Percentiles rank a stretch among this genome's conserved stretches.
Evolutionary conservation across 2,329 filamentous ascomycete genomes (phyloP).

Genomic region (Acrodontium crateriforme): DNA sequence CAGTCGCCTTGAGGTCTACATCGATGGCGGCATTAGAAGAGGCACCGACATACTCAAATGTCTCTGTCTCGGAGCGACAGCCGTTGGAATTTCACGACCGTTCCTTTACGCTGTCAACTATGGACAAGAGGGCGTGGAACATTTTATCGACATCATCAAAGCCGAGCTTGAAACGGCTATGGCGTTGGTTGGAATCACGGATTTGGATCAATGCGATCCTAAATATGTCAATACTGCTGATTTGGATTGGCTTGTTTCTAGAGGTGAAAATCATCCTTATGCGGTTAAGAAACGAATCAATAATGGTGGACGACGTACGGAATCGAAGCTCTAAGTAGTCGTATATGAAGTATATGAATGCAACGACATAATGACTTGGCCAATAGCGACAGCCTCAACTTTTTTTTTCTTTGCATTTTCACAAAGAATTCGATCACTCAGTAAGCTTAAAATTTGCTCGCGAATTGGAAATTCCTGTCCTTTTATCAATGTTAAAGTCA

Average conservation of each 20-base stretch:
- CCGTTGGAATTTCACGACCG: constrained; percentile 47
- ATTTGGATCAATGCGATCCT: constrained; percentile 44
- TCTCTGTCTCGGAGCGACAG: constrained; percentile 33
- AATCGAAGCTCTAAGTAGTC: too few relatives aligned
- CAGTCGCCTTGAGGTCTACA: constrained; percentile 26
- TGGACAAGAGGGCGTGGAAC: constrained; percentile 34
- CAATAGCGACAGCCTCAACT: too few relatives aligned
- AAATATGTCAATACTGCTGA: constrained; percentile 41
- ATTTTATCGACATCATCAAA: constrained; percentile 8
- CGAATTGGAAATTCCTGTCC: too few relatives aligned
- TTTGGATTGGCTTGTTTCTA: constrained; percentile 36
- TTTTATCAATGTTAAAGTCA: too few relatives aligned
- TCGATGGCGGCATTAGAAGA: constrained; percentile 27
- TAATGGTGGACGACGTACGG: too few relatives aligned
- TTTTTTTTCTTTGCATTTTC: too few relatives aligned
- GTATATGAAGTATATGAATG: too few relatives aligned
- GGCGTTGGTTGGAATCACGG: constrained; percentile 48
- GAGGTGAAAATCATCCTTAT: constrained; percentile 7
- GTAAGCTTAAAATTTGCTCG: too few relatives aligned
- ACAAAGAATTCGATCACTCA: too few relatives aligned
- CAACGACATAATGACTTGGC: too few relatives aligned
- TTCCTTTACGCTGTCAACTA: constrained; percentile 49
- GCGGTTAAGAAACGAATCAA: constrained; percentile 2
- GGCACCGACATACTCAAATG: constrained; percentile 23
- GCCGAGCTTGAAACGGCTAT: constrained; percentile 48